Conservation (phyloP, 164 flowering plant species). For the Sedum album region DNA sequence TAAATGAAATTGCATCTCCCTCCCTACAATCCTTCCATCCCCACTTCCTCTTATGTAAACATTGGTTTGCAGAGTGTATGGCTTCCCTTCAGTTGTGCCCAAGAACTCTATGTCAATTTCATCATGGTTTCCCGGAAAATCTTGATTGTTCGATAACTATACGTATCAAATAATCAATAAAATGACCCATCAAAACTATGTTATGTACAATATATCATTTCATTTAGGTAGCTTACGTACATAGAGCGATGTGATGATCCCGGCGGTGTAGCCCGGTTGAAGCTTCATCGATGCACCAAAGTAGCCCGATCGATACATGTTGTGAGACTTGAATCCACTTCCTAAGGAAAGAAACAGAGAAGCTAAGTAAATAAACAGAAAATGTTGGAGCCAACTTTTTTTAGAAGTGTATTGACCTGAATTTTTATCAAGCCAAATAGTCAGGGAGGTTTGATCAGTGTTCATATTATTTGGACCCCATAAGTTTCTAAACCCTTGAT, state of each 20-base stretch:
- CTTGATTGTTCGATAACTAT: slow-evolving; percentile 81
- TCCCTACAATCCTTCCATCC: slow-evolving; percentile 51
- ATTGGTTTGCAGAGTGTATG: slow-evolving; percentile 78
- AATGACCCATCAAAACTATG: background rate
- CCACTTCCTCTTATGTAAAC: slow-evolving; percentile 66
- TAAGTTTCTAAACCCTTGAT: slow-evolving; percentile 35
- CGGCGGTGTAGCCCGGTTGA: slow-evolving; percentile 89
- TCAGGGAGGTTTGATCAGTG: slow-evolving; percentile 29
- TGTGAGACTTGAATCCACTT: slow-evolving; percentile 77
- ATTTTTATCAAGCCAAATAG: slow-evolving; percentile 59
- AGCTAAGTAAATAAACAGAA: background rate
- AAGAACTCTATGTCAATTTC: slow-evolving; percentile 89
- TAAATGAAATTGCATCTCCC: slow-evolving; percentile 62
- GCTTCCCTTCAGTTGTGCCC: slow-evolving; percentile 62
- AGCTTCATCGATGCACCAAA: slow-evolving; percentile 69
- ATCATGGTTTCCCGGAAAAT: slow-evolving; percentile 71
- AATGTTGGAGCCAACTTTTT: background rate
- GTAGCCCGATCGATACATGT: slow-evolving; percentile 56
- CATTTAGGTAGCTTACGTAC: slow-evolving; percentile 32
- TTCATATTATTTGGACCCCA: slow-evolving; percentile 69
- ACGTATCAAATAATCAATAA: background rate
- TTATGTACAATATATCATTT: background rate
- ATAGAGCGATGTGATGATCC: slow-evolving; percentile 70
- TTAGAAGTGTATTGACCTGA: slow-evolving; percentile 37
- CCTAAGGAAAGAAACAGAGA: slow-evolving; percentile 26